Evolutionary conservation across 306 rosid species (phyloP).

Genomic region (Styphnolobium japonicum): DNA sequence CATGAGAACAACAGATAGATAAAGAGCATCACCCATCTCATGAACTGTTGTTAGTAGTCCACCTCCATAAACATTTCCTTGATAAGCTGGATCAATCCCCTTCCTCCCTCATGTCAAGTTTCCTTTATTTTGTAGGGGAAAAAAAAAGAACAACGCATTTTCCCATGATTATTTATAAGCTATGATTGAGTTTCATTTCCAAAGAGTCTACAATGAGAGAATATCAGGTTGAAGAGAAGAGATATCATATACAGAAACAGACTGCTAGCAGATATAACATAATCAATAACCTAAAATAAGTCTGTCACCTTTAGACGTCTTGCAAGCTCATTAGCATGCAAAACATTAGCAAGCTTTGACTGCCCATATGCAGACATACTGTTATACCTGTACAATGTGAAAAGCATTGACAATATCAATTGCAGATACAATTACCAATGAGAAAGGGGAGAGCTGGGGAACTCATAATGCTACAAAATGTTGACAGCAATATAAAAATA

Average conservation of each 20-base stretch:
- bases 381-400: constrained; percentile 49
- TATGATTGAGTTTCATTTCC: too few relatives aligned
- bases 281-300: neutral
- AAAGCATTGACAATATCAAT: constrained; percentile 9
- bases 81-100: neutral
- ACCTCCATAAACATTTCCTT: neutral
- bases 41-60: neutral
- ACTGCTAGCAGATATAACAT: neutral
- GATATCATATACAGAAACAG: neutral
- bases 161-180: neutral
- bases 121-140: neutral
- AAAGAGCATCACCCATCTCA: neutral
- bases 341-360: constrained; percentile 67
- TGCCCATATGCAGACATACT: constrained; percentile 63
- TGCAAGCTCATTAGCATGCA: constrained; percentile 74
- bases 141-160: neutral
- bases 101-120: neutral
- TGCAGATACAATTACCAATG: neutral
- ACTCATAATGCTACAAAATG: neutral
- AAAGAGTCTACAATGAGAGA: too few relatives aligned
- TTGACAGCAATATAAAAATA: neutral
- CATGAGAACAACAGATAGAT: neutral
- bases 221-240: neutral
- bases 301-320: constrained; percentile 51
- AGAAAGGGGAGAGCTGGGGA: neutral